phyloP scores from a whole-genome alignment of 2,329 filamentous ascomycete genomes.

The Gnomoniopsis sp. region DNA sequence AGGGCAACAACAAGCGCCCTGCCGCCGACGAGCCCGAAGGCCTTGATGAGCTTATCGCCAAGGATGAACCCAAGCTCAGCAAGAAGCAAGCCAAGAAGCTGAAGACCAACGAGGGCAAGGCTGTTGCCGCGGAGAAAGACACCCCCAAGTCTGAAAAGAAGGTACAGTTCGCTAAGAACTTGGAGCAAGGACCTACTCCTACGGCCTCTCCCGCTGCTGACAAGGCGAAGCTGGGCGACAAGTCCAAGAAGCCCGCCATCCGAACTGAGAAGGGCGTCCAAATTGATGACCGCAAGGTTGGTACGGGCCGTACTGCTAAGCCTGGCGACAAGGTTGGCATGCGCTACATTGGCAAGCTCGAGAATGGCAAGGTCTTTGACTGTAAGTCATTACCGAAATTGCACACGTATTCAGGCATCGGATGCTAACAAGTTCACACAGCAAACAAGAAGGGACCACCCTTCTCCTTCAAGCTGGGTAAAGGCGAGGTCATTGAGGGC shows the following conservation, averaged over 20 bases:
- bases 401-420: not conserved
- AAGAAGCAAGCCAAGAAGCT: conserved; percentile 99
- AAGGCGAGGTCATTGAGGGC: conserved; percentile 96
- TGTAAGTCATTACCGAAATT: conserved; percentile 51
- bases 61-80: conserved; percentile 74
- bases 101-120: conserved; percentile 96
- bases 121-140: conserved; percentile 60
- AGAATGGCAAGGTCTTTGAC: conserved; percentile 93
- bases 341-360: conserved; percentile 97
- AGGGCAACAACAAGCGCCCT: conserved; percentile 63
- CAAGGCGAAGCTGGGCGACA: conserved; percentile 40
- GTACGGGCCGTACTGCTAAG: conserved; percentile 81
- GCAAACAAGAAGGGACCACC: conserved; percentile 99
- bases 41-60: conserved; percentile 83
- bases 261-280: conserved; percentile 86
- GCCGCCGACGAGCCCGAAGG: conserved; percentile 52
- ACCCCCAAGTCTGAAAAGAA: conserved; percentile 74
- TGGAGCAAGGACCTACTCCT: conserved; percentile 94
- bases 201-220: conserved; percentile 59
- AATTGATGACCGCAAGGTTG: conserved; percentile 92
- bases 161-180: conserved; percentile 98
- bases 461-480: conserved; percentile 91
- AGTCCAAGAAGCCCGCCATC: conserved; percentile 48
- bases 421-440: conserved; percentile 32
- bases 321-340: conserved; percentile 87